Evolutionary conservation across 805 yeast species (phyloP), one percentile per base, ranked within the genome.

Genomic region (Starmera pachycereana): DNA sequence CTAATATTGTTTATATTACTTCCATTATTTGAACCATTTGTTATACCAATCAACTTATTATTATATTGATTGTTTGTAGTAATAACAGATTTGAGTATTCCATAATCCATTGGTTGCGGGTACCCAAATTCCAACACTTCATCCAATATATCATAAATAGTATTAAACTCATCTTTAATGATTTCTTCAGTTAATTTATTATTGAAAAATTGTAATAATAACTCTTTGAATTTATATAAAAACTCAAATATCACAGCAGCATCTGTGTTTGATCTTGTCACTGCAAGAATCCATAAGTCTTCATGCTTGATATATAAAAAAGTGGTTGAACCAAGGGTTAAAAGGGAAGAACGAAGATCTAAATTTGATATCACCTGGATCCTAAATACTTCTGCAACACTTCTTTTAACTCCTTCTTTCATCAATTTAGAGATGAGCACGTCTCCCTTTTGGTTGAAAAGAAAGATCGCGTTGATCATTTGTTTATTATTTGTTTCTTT

Each of bases 251-350:
- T 74, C 4, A 77, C 58, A 1, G 88, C 75, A 29, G 89, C 88
- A 56, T 90, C 96, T 31, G 81, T 85, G 55, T 90, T 92, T 34
- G 87, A 80, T 45, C 97, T 72, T 1, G 94, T 76, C n/a, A 89
- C 88, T 0, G 89, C 95, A 10, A 89, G 95, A 8, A 87, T 51
- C 82, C 94, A 92, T 12, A 90, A 50, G 38, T 70, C 65, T 12
- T 69, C 66, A 27, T 71, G 66, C 47, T 74, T 75, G 37, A 85
- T 78, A 53, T 87, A 89, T 40, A 87, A 70, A 55, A 90, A 92
- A 0, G 96, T 81, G 0, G 97, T 92, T 0, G 95, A 85, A 1
- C 97, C 97, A 35, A 92, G 62, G 0, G 97, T 92, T 35, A 90
- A 63, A 1, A 83, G 69, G 0, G 92, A 90, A 0, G 86, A 73